Evolutionary conservation across 164 flowering plant genomes (phyloP), one percentile per base, ranked within the genome.

Genomic region (Paratinospora sagittata): DNA sequence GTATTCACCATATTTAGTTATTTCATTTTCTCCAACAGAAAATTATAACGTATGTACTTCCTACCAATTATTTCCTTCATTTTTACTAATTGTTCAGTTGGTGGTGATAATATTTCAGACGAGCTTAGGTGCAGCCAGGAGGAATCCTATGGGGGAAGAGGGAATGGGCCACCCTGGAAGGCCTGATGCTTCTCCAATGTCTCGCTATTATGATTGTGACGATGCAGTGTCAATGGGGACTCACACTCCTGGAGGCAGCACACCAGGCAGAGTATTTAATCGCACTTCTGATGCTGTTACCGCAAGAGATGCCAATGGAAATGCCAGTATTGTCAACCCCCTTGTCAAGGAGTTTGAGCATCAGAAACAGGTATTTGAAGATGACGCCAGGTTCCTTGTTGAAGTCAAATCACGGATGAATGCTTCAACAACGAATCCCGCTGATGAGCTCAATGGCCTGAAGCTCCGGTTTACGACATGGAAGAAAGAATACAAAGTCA

Each of bases 401-500:
- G 88, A 86, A 58, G 80, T 80, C 27, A 89, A 78, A 73, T 66
- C 85, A 17, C 85, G 78, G 57, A 82, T 77, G 14, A 34, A 79
- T 10, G 69, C 70, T 68, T 76, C 85, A 23, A 61, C 49, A 10
- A 39, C 13, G 36, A 76, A 84, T 71, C 82, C 92, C 49, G 83
- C 71, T 3, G 90, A 81, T 17, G 93, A 94, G 79, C 82, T 88
- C 11, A 78, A 85, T 68, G 88, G 80, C 66, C 81, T 95, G 69
- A 92, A 89, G 69, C 64, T 58, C 5, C 82, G 85, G 68, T 90
- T 95, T 69, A 81, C 81, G 70, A 27, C 81, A 17, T 95, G 98
- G 98, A 92, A 89, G 84, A 89, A 87, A 79, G 97, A 92, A 3
- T 95, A 80, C 79, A 92, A 86, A 78, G 74, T 62, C n/a, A 82